These are phyloP conservation scores for Boletus subcaerulescens DNA, from an alignment of 768 basidiomycete genomes.

Conservation along the genomic window DNA sequence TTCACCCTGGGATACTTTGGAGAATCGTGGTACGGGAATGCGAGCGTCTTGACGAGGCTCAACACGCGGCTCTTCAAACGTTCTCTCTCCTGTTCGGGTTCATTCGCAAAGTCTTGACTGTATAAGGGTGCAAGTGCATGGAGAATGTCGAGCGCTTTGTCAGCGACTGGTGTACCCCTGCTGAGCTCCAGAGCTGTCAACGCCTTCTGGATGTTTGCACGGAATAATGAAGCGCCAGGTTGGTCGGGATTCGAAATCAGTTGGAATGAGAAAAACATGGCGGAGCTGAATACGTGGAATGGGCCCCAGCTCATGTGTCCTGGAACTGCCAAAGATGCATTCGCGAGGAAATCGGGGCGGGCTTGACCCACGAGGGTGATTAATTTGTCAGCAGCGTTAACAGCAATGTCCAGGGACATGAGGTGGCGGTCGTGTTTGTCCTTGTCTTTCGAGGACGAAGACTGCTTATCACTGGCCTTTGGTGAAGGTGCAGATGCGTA, in stretches of 20 bases:
- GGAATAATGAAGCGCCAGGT: constrained; percentile 73
- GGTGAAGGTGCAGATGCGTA: constrained; percentile 45
- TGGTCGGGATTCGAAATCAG: constrained; percentile 78
- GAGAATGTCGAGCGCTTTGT: constrained; percentile 72
- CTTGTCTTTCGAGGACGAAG: constrained; percentile 31
- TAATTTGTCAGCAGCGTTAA: constrained; percentile 72
- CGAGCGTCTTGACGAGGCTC: constrained; percentile 67
- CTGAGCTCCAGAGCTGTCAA: constrained; percentile 63
- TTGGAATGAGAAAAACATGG: constrained; percentile 92
- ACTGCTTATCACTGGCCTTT: constrained; percentile 25
- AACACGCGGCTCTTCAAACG: constrained; percentile 61
- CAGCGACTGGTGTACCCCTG: constrained; percentile 62
- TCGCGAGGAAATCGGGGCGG: constrained; percentile 71
- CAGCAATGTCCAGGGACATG: constrained; percentile 69
- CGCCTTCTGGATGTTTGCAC: constrained; percentile 70
- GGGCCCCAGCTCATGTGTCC: constrained; percentile 85
- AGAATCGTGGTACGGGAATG: constrained; percentile 78
- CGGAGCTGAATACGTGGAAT: constrained; percentile 81
- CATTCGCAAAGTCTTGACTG: constrained; percentile 54
- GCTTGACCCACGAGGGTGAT: constrained; percentile 76
- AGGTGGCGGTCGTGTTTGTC: constrained; percentile 41
- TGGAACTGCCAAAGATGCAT: constrained; percentile 65
- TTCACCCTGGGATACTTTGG: constrained; percentile 49
- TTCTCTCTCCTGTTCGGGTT: constrained; percentile 49
- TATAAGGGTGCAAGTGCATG: constrained; percentile 73